Evolutionary conservation across 345 rosid species (phyloP), one percentile per base, ranked within the genome.

Genomic region (Eutrema heterophyllum): DNA sequence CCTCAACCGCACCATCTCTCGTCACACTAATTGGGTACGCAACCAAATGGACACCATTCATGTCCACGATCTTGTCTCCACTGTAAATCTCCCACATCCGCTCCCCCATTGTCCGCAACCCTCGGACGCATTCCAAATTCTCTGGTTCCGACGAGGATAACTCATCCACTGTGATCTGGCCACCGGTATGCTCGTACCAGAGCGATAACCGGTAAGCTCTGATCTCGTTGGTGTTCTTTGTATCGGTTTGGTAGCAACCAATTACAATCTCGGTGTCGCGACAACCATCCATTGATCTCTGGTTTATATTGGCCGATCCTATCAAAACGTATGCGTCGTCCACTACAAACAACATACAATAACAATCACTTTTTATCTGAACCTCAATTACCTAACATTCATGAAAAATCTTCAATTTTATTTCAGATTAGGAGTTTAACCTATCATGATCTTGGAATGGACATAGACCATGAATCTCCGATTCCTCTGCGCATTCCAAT

Each of bases 361-460:
- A 55, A 74, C 62, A 53, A 21, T 21, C 24, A 21, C n/a, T 49
- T 41, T 30, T 21, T 15, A 5, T 24, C 6, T 26, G 33, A 26
- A 43, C 41, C 43, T 32, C 33, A 14, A 14, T 43, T 18, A 21
- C 35, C 53, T 26, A 32, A 8, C 1, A 9, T 60, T 30, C 5
- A 24, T 70, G 7, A n/a, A 43, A 41, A 58, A 6, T 38, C 15
- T 58, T 38, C 15, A 32, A 1, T 65, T 66, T 8, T 21, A 24
- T 68, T 61, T 14, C 73, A 74, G 64, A 5, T 62, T 40, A 27
- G 5, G 38, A 55, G 26, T 41, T 32, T 59, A 73, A 86, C 98
- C 97, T 84, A 94, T 91, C 95, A 94, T 91, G 81, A 91, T 81
- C 85, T 91, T 94, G 82, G 95, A 91, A 74, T 94, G 98, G 53